Base-by-base conservation (phyloP, 2,329 filamentous ascomycete species). In the Fusarium secorum region DNA sequence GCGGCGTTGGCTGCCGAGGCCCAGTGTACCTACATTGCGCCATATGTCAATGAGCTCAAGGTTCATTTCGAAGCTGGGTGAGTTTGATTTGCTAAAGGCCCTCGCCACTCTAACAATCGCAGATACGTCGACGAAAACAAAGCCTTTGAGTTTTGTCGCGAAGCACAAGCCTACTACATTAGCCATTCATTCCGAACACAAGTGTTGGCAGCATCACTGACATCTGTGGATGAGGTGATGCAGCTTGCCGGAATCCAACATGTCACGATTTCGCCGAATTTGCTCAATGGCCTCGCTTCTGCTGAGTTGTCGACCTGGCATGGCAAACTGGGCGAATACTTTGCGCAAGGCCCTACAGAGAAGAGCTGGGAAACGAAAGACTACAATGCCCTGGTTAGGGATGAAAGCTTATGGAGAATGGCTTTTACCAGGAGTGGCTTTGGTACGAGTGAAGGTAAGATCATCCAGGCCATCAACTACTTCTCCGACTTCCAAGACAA, bases 41-140 rank as follows among this genome's bases (percentile, higher is more conserved):
- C 90, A 0, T 91, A 90, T 67, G 87, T 91, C 33, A 90, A 91
- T 74, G 88, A 91, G 70, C 79, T 91, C 42, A 86, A 85, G 68
- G 89, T 90, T 9, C 88, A 91, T 72, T 88, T 90, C 61, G 85
- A 88, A 44, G 73, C 80, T 17, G 80, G 78, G 83, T 87, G 76
- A 71, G 79, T 75, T 5, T 33, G 11, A 10, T 17, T 33, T 45
- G 24, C n/a, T 28, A 28, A 45, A 26, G 22, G 17, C 4, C 41
- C 39, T 36, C 32, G 45, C 24, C 28, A 22, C 1, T 39, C 55
- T 69, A 32, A 71, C 52, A 57, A 26, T 14, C 6, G 7, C 52
- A 87, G 84, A 36, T 87, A 85, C 66, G 75, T 82, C 8, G 86
- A 88, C 60, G 75, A 81, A 35, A 78, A 84, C 70, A 85, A 85